These are phyloP conservation scores for Alternaria angustiovoidea DNA, from an alignment of 2,329 filamentous ascomycete species.

Conservation along the genomic window DNA sequence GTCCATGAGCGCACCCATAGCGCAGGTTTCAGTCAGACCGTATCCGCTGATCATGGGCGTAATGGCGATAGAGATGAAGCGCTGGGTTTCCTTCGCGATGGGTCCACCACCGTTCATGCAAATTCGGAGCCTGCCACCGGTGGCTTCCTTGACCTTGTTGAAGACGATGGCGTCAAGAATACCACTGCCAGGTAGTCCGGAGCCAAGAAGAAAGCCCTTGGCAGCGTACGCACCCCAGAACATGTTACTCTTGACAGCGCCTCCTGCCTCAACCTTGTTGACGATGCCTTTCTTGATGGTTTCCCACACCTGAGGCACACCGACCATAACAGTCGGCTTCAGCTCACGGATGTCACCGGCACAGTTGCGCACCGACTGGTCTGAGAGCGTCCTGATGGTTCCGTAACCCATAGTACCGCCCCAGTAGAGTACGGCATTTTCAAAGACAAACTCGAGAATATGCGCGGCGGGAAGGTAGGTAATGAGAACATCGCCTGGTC, in stretches of 20 bases:
- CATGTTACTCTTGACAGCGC: constrained; percentile 74
- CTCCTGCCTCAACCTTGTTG: constrained; percentile 75
- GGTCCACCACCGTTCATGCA: constrained; percentile 95
- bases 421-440: constrained; percentile 88
- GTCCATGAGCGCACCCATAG: constrained; percentile 82
- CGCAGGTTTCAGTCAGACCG: constrained; percentile 91
- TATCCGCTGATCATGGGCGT: constrained; percentile 96
- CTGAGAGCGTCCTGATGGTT: constrained; percentile 86
- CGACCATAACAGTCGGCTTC: constrained; percentile 86
- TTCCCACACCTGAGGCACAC: constrained; percentile 97
- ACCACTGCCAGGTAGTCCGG: constrained; percentile 70
- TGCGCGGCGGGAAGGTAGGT: constrained; percentile 95
- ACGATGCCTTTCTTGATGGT: constrained; percentile 95
- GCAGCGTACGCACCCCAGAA: constrained; percentile 75
- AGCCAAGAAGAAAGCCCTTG: constrained; percentile 67
- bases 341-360: constrained; percentile 94
- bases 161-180: constrained; percentile 86
- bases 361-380: constrained; percentile 86
- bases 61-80: constrained; percentile 90
- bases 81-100: constrained; percentile 84
- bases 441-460: constrained; percentile 95
- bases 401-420: constrained; percentile 94
- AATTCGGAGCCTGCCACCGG: constrained; percentile 86
- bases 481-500: constrained; percentile 78
- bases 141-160: constrained; percentile 88